These are phyloP conservation scores for Phytopythium oedochilum DNA, from an alignment of 352 stramenopile genomes.

Conservation along the genomic window DNA sequence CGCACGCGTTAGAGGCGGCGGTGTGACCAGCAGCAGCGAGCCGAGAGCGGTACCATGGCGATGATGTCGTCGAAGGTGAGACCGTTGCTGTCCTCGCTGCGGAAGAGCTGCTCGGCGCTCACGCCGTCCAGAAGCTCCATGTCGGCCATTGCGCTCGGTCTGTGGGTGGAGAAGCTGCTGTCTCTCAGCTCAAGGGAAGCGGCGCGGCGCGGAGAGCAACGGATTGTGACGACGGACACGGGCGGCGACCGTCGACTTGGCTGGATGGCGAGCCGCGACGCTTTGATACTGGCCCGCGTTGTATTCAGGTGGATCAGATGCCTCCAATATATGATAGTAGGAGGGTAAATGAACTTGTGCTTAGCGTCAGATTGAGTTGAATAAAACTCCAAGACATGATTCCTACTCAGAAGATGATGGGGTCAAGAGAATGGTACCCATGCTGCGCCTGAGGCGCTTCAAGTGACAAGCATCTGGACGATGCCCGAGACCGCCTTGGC, in stretches of 20 bases:
- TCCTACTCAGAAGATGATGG: too few species aligned
- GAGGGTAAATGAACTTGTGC: too few species aligned
- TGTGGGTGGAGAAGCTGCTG: neutral
- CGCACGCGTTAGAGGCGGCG: neutral
- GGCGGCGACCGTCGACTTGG: neutral
- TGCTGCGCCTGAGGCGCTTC: too few species aligned
- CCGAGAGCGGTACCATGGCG: conserved; percentile 71
- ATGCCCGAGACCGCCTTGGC: conserved; percentile 29
- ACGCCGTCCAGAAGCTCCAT: conserved; percentile 56
- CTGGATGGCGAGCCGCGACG: conserved; percentile 1
- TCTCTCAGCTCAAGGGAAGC: too few species aligned
- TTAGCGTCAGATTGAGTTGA: too few species aligned
- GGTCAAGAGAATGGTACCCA: too few species aligned
- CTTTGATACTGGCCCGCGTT: neutral
- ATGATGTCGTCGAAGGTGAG: conserved; percentile 88
- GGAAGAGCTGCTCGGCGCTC: conserved; percentile 70
- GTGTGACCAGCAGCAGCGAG: neutral
- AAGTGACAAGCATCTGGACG: neutral
- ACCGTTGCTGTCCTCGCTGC: conserved; percentile 55
- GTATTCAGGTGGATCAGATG: neutral
- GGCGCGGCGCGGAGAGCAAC: too few species aligned
- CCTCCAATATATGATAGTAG: too few species aligned
- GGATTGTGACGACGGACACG: conserved; percentile 10
- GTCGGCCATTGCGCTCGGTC: conserved; percentile 21
- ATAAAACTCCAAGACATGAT: too few species aligned